Base-by-base conservation (phyloP, 768 basidiomycete species). In the Mycena metata region DNA sequence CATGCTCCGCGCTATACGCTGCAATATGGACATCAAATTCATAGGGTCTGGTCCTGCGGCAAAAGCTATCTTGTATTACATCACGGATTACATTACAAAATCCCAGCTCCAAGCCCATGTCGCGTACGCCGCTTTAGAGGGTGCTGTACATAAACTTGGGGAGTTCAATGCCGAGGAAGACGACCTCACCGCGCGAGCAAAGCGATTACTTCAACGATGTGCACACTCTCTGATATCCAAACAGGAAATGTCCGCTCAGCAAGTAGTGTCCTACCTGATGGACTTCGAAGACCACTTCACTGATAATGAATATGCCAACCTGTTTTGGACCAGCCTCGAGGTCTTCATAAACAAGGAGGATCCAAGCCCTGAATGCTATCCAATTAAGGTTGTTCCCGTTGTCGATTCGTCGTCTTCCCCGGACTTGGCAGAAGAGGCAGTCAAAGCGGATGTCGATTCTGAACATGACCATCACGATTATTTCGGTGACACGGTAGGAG, bases 21-120 rank as follows among this genome's bases (percentile, higher is more conserved):
- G 51, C 19, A 78, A 80, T 13, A 60, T 60, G 59, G 59, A 60
- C 43, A 60, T 60, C 9, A 60, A 60, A n/a, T 60, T 60, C 26
- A 30, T 60, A 2, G 74, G 72, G 0, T 80, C 76, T 0, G 79
- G 79, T 0, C 61, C 67, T 12, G 66, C 69, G 0, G 78, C 77
- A 0, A 81, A 79, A 57, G 80, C 78, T 0, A 47, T 79, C 0
- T 55, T 81, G 0, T 80, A 72, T 47, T 81, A 82, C 21, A 72
- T 80, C 0, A 81, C 77, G 0, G 81, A 82, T 41, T 81, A 82
- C 47, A 79, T 82, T 5, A 81, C 78, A 0, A 82, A 81, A 58
- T 36, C 65, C 5, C 41, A 73, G 15, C 21, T 79, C 7, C 67
- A 71, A 5, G 39, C 69, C 0, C 69, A 79, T 60, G 64, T 72